Conservation (phyloP, 2,329 filamentous ascomycete species). For the Mycosphaerella arachidis region DNA sequence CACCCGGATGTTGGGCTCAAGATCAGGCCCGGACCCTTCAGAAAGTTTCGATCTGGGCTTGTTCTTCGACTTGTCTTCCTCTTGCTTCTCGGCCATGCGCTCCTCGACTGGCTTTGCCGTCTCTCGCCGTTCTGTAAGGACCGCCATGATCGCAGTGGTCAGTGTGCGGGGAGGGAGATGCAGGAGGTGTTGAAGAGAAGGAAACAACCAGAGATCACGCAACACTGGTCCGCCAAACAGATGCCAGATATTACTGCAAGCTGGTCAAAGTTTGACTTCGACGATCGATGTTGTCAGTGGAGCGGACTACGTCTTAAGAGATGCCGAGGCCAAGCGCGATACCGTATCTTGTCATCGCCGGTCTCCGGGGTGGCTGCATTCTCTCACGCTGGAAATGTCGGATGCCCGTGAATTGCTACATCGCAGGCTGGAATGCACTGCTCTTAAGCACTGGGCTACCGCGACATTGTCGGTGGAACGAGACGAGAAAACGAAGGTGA, state of each 20-base stretch:
- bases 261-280: not conserved
- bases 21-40: slow-evolving; percentile 8
- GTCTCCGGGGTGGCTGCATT: not conserved
- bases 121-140: slow-evolving; percentile 17
- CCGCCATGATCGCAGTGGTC: slow-evolving; percentile 9
- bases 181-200: not conserved
- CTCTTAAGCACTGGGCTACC: not conserved
- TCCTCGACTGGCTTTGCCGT: slow-evolving; percentile 6
- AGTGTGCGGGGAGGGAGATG: not conserved
- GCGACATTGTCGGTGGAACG: not conserved
- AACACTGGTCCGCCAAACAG: not conserved
- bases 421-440: too few relatives aligned
- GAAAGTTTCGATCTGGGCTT: not conserved
- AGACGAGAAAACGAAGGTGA: not conserved
- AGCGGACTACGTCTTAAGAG: not conserved
- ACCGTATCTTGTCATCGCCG: not conserved
- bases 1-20: slow-evolving; percentile 22
- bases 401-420: too few relatives aligned
- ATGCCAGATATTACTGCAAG: not conserved
- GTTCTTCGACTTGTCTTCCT: slow-evolving; percentile 8
- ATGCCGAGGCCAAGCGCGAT: not conserved
- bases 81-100: slow-evolving; percentile 3
- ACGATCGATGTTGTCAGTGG: not conserved
- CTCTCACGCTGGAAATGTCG: not conserved
- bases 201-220: not conserved